Conservation (phyloP, 345 rosid species). For the Bruguiera parviflora region DNA sequence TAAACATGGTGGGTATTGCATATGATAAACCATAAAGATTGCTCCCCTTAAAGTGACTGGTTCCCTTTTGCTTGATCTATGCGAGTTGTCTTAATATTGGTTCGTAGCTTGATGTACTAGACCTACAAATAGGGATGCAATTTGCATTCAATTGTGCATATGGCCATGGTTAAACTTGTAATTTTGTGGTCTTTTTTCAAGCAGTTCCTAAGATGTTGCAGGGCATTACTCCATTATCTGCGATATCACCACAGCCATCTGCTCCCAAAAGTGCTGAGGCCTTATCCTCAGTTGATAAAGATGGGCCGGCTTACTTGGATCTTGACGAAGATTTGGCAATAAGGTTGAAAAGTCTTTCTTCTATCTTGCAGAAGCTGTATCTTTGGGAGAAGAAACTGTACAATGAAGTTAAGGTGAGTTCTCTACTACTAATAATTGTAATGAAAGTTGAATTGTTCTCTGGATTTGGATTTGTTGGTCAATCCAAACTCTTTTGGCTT, state of each 20-base stretch:
- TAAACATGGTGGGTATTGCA: conserved; percentile 53
- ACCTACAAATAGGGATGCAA: not conserved
- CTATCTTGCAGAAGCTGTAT: conserved; percentile 74
- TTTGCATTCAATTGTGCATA: not conserved
- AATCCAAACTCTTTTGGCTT: not conserved
- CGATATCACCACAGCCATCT: conserved; percentile 48
- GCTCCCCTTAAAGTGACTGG: not conserved
- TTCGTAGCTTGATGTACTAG: not conserved
- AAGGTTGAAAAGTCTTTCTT: conserved; percentile 74
- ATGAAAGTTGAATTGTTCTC: not conserved
- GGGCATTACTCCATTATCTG: conserved; percentile 50
- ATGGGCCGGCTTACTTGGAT: conserved; percentile 41
- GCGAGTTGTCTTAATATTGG: conserved; percentile 1
- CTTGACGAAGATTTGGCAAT: conserved; percentile 64
- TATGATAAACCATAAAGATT: not conserved
- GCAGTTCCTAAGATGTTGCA: conserved; percentile 72
- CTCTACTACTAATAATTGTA: not conserved
- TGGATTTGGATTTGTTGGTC: not conserved
- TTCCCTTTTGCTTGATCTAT: conserved; percentile 19
- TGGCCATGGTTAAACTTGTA: too few relatives aligned
- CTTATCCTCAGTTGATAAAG: conserved; percentile 36
- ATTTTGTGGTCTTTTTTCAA: conserved; percentile 22
- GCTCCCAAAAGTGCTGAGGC: conserved; percentile 50
- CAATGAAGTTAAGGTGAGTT: conserved; percentile 80
- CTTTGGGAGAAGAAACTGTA: conserved; percentile 97